These are phyloP conservation scores for Euphorbia peplus DNA, from an alignment of 345 rosid genomes.

Conservation along the genomic window DNA sequence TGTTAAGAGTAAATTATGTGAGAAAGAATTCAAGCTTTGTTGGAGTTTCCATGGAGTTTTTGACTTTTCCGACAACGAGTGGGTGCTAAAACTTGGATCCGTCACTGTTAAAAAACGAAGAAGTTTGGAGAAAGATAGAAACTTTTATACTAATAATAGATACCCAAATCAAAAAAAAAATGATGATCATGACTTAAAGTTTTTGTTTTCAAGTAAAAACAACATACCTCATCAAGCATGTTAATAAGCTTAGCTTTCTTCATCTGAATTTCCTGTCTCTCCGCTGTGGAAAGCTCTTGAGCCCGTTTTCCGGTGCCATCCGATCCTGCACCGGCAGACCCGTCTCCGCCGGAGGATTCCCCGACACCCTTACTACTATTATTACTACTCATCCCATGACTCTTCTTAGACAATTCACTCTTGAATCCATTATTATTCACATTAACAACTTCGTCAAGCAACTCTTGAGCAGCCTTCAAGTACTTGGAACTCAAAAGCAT, in stretches of 20 bases:
- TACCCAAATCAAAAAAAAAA: slow-evolving; percentile 9
- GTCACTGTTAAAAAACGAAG: too few species aligned
- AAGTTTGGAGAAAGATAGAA: neutral
- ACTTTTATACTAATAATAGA: slow-evolving; percentile 18
- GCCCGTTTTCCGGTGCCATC: slow-evolving; percentile 48
- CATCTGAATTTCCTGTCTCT: slow-evolving; percentile 98
- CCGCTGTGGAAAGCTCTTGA: slow-evolving; percentile 67
- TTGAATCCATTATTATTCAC: slow-evolving; percentile 45
- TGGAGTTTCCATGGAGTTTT: too few species aligned
- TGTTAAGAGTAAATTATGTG: too few species aligned
- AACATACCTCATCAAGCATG: slow-evolving; percentile 89
- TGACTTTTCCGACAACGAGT: too few species aligned
- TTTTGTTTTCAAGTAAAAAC: neutral
- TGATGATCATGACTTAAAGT: neutral
- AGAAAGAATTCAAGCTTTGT: too few species aligned
- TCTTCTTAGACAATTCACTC: slow-evolving; percentile 43
- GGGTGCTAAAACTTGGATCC: too few species aligned
- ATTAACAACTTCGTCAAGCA: slow-evolving; percentile 87
- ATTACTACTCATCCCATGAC: slow-evolving; percentile 28
- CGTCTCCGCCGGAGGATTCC: slow-evolving; percentile 58
- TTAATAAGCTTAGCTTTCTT: slow-evolving; percentile 82
- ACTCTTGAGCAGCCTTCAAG: slow-evolving; percentile 92
- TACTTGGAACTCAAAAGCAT: slow-evolving; percentile 79
- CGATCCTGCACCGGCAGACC: slow-evolving; percentile 40
- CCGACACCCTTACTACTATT: slow-evolving; percentile 38